A percentile compares a stretch with the other conserved stretches of the same genome.
Conservation (phyloP, 2,329 filamentous ascomycete genomes). For the Penicillium polonicum region DNA sequence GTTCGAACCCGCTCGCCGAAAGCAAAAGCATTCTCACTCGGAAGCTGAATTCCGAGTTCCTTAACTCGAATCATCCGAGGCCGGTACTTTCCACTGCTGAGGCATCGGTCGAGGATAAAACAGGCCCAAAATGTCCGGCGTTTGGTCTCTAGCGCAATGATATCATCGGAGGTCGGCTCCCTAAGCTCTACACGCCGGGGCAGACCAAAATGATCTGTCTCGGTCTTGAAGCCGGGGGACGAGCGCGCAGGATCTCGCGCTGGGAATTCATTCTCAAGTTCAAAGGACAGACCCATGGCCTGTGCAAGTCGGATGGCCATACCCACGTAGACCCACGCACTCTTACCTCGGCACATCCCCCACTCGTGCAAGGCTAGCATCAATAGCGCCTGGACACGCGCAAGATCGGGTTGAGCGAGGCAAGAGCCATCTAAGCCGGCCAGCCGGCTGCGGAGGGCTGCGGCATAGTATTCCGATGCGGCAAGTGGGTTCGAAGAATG, state of each 20-base stretch:
- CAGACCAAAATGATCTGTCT: conserved; percentile 42
- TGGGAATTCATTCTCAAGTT: conserved; percentile 49
- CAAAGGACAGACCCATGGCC: conserved; percentile 47
- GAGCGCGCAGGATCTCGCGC: conserved; percentile 43
- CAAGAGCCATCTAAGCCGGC: conserved; percentile 44
- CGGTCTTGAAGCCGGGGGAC: conserved; percentile 38
- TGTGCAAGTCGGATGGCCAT: conserved; percentile 49
- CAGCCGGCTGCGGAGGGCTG: conserved; percentile 51
- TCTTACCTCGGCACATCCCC: conserved; percentile 54
- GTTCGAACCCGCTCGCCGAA: conserved; percentile 57
- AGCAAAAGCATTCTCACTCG: conserved; percentile 56
- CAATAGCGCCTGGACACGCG: conserved; percentile 53
- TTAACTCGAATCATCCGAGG: conserved; percentile 53
- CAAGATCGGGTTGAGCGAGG: conserved; percentile 47
- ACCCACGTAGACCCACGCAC: conserved; percentile 53
- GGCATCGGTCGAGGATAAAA: conserved; percentile 56
- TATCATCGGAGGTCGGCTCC: conserved; percentile 45
- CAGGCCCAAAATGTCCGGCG: conserved; percentile 60
- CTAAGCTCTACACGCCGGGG: conserved; percentile 34
- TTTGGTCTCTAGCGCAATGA: conserved; percentile 55
- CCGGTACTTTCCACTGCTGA: conserved; percentile 55
- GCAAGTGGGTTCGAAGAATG: conserved; percentile 49
- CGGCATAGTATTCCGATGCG: conserved; percentile 56
- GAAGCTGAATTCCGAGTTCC: conserved; percentile 55
- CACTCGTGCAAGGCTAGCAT: conserved; percentile 60